Conservation (phyloP, 495 filamentous ascomycete species). For the Xylaria scruposa region DNA sequence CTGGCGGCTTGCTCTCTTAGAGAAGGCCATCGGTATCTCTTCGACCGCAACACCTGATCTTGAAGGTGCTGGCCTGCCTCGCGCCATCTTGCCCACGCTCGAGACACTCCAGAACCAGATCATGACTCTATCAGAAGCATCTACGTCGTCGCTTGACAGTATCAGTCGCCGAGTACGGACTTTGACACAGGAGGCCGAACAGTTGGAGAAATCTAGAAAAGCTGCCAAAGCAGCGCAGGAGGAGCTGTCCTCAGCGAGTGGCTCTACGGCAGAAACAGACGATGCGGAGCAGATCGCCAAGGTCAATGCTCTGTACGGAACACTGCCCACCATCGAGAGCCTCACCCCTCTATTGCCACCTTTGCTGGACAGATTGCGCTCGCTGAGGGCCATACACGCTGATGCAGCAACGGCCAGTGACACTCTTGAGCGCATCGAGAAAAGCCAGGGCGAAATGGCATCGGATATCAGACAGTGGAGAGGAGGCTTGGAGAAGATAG, state of each 20-base stretch:
- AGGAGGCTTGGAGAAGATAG: constrained; percentile 79
- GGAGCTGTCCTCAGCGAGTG: constrained; percentile 58
- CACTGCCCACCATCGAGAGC: constrained; percentile 86
- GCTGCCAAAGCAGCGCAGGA: constrained; percentile 72
- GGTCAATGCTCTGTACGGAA: constrained; percentile 90
- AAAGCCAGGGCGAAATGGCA: constrained; percentile 80
- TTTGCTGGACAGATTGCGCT: constrained; percentile 83
- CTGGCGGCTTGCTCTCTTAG: constrained; percentile 74
- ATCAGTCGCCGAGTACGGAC: constrained; percentile 75
- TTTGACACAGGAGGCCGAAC: constrained; percentile 79
- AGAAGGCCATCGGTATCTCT: constrained; percentile 80
- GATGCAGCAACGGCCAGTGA: constrained; percentile 87
- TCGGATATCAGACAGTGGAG: constrained; percentile 86
- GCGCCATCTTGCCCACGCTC: constrained; percentile 78
- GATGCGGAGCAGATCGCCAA: constrained; percentile 78
- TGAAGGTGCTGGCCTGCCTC: constrained; percentile 61
- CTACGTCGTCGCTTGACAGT: constrained; percentile 72
- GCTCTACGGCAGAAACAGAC: constrained; percentile 43
- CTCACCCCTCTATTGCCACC: constrained; percentile 84
- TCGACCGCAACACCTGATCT: constrained; percentile 70
- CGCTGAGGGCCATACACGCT: constrained; percentile 82
- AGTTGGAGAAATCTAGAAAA: constrained; percentile 72
- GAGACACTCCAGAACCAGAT: constrained; percentile 78
- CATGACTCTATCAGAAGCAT: constrained; percentile 66
- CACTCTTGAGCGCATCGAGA: constrained; percentile 76